Evolutionary conservation across 805 yeast genomes (phyloP), one percentile per base, ranked within the genome.

Genomic region (Metschnikowia picachoensis): DNA sequence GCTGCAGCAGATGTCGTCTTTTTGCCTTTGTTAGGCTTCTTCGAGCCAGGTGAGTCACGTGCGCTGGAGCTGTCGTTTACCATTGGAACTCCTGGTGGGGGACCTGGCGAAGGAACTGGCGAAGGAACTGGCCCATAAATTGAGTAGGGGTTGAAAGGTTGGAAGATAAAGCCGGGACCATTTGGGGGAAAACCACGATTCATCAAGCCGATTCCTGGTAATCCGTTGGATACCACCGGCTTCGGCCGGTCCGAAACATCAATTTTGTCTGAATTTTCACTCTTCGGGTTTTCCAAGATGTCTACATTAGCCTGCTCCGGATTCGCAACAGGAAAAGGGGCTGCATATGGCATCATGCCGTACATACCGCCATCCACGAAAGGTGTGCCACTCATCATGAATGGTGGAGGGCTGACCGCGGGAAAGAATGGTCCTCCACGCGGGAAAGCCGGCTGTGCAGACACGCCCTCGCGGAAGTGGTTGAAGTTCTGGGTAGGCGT

Each of bases 61-160:
- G 44, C 12, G 39, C 15, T 28, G 29, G 27, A 25, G 42, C 28
- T 20, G 4, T 44, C 44, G 28, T 39, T 33, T 4, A 51, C 43
- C 30, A 57, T 57, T 12, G 58, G 55, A 10, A 55, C 43, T 10
- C 47, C 38, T 11, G 33, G 25, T 2, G 47, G 32, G 4, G 40
- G 44, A 20, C 20, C 20, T 4, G 20, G 20, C 20, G 20, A 20
- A 11, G 46, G 49, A 17, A 37, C 53, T 35, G 49, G 58, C 17
- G 55, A 47, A 12, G 52, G 50, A 14, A 56, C 66, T 10, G 62
- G 68, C 2, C 50, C 42, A 46, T 64, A 68, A 56, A 66, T 57
- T 10, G 70, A 67, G 55, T 77, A 78, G 1, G 82, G 80, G 48
- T 61, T 66, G 52, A 77, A 79, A 0, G 78, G 74, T 17, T 76